phyloP scores from a whole-genome alignment of 345 rosid species.

The Carallia brachiata region DNA sequence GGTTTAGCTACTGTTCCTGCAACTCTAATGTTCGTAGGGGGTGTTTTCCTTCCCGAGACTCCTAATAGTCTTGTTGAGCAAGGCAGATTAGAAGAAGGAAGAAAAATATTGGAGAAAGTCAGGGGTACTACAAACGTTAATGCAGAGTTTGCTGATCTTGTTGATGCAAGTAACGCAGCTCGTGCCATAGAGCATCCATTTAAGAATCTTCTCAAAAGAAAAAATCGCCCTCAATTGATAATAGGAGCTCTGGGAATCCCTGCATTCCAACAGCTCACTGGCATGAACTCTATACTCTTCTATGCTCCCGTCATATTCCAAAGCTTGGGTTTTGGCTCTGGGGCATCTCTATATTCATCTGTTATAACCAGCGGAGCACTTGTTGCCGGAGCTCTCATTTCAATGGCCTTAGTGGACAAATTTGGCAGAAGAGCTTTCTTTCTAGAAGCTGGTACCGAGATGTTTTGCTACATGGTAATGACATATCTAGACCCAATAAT shows the following conservation, averaged over 20 bases:
- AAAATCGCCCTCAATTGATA: conserved; percentile 29
- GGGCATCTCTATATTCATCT: conserved; percentile 35
- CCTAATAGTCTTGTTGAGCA: conserved; percentile 39
- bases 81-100: conserved; percentile 26
- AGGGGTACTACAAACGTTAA: conserved; percentile 34
- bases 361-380: conserved; percentile 38
- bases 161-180: conserved; percentile 26
- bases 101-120: conserved; percentile 21
- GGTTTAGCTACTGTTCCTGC: conserved; percentile 43
- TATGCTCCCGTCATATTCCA: conserved; percentile 54
- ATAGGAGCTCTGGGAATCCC: conserved; percentile 38
- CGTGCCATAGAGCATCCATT: conserved; percentile 39
- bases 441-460: conserved; percentile 43
- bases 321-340: conserved; percentile 44
- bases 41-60: conserved; percentile 35
- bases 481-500: not conserved
- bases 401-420: conserved; percentile 33
- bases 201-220: conserved; percentile 21
- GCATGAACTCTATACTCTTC: conserved; percentile 47
- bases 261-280: conserved; percentile 47
- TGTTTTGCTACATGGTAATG: conserved; percentile 36
- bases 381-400: conserved; percentile 29
- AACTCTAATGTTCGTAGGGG: conserved; percentile 27
- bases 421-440: conserved; percentile 44
- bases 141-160: conserved; percentile 31